These are phyloP conservation scores for Deinandra increscens DNA, from an alignment of 129 eudicot species.

Conservation along the genomic window DNA sequence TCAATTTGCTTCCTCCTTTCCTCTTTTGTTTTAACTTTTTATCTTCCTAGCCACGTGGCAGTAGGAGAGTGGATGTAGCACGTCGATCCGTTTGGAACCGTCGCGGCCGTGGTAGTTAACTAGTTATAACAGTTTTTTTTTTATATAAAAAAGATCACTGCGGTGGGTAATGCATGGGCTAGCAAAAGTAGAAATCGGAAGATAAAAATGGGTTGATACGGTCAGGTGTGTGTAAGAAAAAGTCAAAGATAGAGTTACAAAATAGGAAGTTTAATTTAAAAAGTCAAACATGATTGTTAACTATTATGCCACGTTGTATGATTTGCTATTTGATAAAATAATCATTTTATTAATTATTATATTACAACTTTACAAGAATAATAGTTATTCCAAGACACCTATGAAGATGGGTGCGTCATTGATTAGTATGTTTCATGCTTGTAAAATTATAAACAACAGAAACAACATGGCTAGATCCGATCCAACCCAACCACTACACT, in stretches of 20 bases:
- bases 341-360: background rate
- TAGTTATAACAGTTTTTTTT: too few species aligned
- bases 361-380: too few species aligned
- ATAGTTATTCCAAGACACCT: constrained; percentile 6
- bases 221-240: background rate
- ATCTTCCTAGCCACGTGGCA: constrained; percentile 1
- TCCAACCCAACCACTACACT: constrained; percentile 13
- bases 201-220: background rate
- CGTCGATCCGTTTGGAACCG: background rate
- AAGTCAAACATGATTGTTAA: constrained; percentile 5
- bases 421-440: constrained; percentile 3
- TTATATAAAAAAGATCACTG: too few species aligned
- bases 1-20: background rate
- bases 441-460: constrained; percentile 10
- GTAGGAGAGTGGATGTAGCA: background rate
- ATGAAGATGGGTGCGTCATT: background rate
- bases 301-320: background rate
- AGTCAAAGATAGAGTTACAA: constrained; percentile 15
- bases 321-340: background rate
- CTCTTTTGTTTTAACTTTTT: background rate
- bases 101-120: too few species aligned
- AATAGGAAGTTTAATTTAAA: background rate
- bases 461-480: constrained; percentile 19
- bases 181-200: background rate
- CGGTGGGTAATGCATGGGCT: too few species aligned